These are phyloP conservation scores for Fistulifera solaris DNA, from an alignment of 108 stramenopile species.

Conservation along the genomic window DNA sequence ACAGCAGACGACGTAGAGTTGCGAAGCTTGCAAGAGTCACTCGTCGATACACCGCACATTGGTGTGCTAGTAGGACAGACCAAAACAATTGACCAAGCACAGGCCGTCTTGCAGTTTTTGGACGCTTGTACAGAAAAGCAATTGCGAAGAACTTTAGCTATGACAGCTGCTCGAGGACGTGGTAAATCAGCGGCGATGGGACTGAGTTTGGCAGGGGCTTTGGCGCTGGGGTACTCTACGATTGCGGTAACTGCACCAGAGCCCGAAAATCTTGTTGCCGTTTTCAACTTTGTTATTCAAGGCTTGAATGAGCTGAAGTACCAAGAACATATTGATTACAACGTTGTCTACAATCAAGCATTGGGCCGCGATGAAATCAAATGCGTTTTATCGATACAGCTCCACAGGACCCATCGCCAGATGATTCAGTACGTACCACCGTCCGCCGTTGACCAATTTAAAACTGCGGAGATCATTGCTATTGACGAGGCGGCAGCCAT, in stretches of 20 bases:
- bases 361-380: constrained; percentile 73
- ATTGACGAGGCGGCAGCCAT: constrained; percentile 99
- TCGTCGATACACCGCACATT: constrained; percentile 89
- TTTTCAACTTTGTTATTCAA: constrained; percentile 92
- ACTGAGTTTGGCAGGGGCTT: constrained; percentile 90
- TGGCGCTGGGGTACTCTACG: constrained; percentile 92
- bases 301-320: constrained; percentile 94
- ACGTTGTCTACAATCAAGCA: constrained; percentile 65
- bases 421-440: constrained; percentile 87
- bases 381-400: constrained; percentile 77
- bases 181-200: constrained; percentile 99
- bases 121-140: constrained; percentile 87
- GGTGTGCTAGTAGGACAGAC: constrained; percentile 87
- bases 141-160: constrained; percentile 46
- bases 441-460: constrained; percentile 79
- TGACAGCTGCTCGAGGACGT: constrained; percentile 90
- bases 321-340: constrained; percentile 96
- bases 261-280: constrained; percentile 94
- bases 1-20: constrained; percentile 69
- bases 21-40: constrained; percentile 72
- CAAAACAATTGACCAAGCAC: constrained; percentile 95
- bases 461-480: constrained; percentile 92
- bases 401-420: constrained; percentile 89
- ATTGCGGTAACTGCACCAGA: constrained; percentile 95
- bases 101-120: constrained; percentile 86